phyloP scores from a whole-genome alignment of 768 basidiomycete genomes.

The Paxillus involutus region DNA sequence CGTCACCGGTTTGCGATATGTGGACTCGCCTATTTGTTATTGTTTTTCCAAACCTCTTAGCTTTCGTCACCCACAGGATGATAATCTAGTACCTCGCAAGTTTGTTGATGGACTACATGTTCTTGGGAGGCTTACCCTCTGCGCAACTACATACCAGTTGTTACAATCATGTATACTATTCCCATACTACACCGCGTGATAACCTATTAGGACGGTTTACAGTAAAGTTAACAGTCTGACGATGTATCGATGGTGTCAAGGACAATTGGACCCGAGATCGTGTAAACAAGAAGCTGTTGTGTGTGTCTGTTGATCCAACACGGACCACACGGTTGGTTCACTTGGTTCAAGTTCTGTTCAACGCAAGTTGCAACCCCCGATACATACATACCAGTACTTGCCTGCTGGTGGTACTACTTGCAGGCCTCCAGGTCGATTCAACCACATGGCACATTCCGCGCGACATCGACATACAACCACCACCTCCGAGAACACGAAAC shows the following conservation, averaged over 20 bases:
- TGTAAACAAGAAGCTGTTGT: conserved; percentile 14
- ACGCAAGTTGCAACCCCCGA: no score
- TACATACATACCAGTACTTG: neutral
- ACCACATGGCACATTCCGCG: conserved; percentile 8
- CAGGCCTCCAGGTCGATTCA: neutral
- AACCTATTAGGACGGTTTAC: neutral
- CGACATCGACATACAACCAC: conserved; percentile 2
- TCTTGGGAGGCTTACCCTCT: neutral
- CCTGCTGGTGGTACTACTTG: no score
- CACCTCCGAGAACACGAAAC: neutral
- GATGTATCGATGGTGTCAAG: no score
- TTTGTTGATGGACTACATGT: conserved; percentile 1
- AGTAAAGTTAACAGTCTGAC: no score
- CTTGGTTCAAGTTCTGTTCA: no score
- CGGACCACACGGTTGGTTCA: no score
- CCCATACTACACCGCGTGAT: neutral
- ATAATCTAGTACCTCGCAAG: conserved; percentile 11
- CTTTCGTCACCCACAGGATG: conserved; percentile 2
- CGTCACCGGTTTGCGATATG: neutral
- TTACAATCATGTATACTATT: neutral
- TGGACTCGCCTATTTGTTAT: conserved; percentile 1
- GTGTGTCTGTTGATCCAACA: conserved; percentile 9
- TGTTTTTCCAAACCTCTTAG: conserved; percentile 2
- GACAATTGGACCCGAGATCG: neutral
- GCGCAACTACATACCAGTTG: neutral